phyloP scores from a whole-genome alignment of 2,329 filamentous ascomycete species.

The Aspergillus nomiae region DNA sequence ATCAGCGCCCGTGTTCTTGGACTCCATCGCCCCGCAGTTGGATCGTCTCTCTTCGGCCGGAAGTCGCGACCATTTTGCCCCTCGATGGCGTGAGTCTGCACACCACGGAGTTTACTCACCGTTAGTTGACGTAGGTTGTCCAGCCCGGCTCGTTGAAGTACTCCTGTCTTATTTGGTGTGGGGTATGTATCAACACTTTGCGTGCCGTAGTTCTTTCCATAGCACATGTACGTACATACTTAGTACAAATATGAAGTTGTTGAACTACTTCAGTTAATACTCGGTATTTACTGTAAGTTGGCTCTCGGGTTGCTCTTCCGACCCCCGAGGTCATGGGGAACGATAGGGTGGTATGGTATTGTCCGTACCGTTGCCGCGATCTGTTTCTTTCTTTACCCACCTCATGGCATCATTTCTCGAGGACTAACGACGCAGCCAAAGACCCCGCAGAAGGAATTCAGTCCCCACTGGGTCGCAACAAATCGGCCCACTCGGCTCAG shows the following conservation, averaged over 20 bases:
- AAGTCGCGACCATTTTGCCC: constrained; percentile 4
- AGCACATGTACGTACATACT: too few species aligned
- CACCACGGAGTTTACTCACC: not conserved
- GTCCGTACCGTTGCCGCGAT: not conserved
- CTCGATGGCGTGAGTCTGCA: constrained; percentile 9
- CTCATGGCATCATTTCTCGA: not conserved
- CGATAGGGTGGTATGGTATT: not conserved
- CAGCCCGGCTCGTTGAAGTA: too few species aligned
- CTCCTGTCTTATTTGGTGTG: not conserved
- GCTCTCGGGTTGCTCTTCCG: not conserved
- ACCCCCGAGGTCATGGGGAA: not conserved
- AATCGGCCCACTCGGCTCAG: constrained; percentile 2
- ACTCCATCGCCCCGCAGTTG: not conserved
- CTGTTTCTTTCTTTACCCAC: not conserved
- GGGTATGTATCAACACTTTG: too few species aligned
- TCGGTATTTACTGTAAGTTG: not conserved
- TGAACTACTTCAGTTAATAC: not conserved
- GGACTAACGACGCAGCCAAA: not conserved
- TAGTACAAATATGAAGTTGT: too few species aligned
- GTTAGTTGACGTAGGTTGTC: not conserved
- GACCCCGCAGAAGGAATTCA: not conserved
- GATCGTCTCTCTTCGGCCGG: constrained; percentile 1
- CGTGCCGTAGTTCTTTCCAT: too few species aligned
- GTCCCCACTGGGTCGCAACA: not conserved
- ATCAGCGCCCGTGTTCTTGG: constrained; percentile 6